Evolutionary conservation across 2,329 filamentous ascomycete genomes (phyloP), one percentile per base, ranked within the genome.

Genomic region (Paecilomyces dactylethromorphus): DNA sequence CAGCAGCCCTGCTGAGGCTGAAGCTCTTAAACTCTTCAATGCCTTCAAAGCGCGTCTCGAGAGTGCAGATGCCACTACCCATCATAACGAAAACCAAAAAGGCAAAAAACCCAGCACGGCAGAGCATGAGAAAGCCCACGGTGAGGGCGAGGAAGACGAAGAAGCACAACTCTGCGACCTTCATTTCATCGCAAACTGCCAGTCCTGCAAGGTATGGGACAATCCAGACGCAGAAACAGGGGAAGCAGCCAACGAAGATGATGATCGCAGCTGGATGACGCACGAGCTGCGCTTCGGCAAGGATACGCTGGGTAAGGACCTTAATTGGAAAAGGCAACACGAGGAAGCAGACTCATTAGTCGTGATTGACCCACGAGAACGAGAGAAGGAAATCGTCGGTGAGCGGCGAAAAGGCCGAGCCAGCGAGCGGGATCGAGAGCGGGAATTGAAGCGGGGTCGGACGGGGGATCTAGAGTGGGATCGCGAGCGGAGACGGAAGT

Each of bases 111-210:
- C 53, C 59, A 32, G 55, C 56, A 29, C 29, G 26, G 3, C 50
- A 33, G 10, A 49, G 26, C 49, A 18, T 50, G 60, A 67, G 18
- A 60, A 60, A 54, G 63, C 54, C 49, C 45, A 58, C 21, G 35
- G 56, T 26, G 59, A 55, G 11, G 62, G 67, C 10, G 64, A 56
- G 8, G 68, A 73, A 7, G 81, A 82, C 18, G 87, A 89, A 45
- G 91, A 95, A 71, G 87, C 86, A 2, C 82, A 82, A 55, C 81
- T 95, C 3, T 99, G 94, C 70, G 94, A 97, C 72, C 78, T 99
- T 35, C 94, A 99, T 72, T 99, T 97, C 74, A 95, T 99, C 63
- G 90, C 89, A 54, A 90, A 95, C 67, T 99, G 94, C 73, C 91
- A 96, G 71, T 96, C 91, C 52, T 97, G 94, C 73, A 86, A 85